These are phyloP conservation scores for Trypanosoma grayi DNA, from an alignment of 208 protist genomes.

Conservation along the genomic window DNA sequence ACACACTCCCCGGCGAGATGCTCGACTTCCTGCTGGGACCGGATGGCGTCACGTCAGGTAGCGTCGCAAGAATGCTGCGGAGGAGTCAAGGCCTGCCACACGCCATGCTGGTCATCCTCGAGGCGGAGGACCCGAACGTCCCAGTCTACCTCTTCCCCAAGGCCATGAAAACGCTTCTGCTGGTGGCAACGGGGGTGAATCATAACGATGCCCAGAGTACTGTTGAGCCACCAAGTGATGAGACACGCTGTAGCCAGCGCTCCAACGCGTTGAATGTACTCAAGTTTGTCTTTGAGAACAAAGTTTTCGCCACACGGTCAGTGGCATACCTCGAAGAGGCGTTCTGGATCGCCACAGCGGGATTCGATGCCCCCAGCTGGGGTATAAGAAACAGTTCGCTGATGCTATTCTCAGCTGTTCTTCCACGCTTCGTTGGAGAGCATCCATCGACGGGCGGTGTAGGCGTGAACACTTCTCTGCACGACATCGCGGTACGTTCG, in stretches of 20 bases:
- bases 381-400: slow-evolving; percentile 89
- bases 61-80: slow-evolving; percentile 77
- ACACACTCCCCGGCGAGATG: slow-evolving; percentile 59
- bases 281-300: slow-evolving; percentile 92
- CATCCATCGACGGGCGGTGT: slow-evolving; percentile 71
- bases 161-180: slow-evolving; percentile 62
- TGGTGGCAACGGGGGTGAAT: slow-evolving; percentile 24
- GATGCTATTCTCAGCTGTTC: slow-evolving; percentile 88
- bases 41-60: slow-evolving; percentile 71
- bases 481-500: slow-evolving; percentile 68
- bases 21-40: slow-evolving; percentile 69
- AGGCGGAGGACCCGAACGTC: slow-evolving; percentile 72
- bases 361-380: slow-evolving; percentile 84
- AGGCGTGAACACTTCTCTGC: slow-evolving; percentile 78
- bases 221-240: neutral
- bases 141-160: slow-evolving; percentile 66
- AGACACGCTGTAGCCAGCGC: slow-evolving; percentile 57
- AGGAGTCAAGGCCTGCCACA: slow-evolving; percentile 89
- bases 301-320: slow-evolving; percentile 56
- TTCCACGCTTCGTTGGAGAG: slow-evolving; percentile 91
- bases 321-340: slow-evolving; percentile 72
- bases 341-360: slow-evolving; percentile 73
- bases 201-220: neutral
- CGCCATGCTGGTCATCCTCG: slow-evolving; percentile 74
- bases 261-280: slow-evolving; percentile 92